phyloP scores from a whole-genome alignment of 208 protist genomes.

The Polymyxa betae region DNA sequence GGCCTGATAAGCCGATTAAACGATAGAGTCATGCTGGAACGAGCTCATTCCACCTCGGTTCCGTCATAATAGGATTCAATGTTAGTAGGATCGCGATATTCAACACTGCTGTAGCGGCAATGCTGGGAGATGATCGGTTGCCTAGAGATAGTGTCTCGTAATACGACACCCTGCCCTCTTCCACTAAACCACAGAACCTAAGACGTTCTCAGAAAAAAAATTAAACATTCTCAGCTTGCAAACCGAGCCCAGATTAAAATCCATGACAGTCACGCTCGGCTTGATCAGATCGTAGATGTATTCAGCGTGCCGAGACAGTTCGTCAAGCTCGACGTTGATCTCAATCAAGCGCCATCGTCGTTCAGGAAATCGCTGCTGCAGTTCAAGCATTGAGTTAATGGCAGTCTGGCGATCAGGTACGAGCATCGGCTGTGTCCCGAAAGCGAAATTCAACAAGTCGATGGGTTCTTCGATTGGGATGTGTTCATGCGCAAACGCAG shows the following conservation, averaged over 20 bases:
- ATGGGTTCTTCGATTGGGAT: constrained; percentile 78
- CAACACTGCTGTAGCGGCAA: not conserved
- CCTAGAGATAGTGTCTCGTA: not conserved
- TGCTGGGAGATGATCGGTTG: not conserved
- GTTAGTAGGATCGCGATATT: not conserved
- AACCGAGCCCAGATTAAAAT: constrained; percentile 90
- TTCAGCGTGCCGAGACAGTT: constrained; percentile 27
- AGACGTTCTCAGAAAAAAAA: not conserved
- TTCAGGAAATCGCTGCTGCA: not conserved
- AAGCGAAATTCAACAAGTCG: constrained; percentile 90
- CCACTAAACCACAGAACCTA: constrained; percentile 85
- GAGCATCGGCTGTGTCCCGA: constrained; percentile 70
- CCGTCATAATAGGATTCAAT: not conserved
- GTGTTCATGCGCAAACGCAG: constrained; percentile 81
- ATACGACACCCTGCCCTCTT: constrained; percentile 63
- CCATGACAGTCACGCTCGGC: constrained; percentile 86
- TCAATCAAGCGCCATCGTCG: constrained; percentile 82
- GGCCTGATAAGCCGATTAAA: not conserved
- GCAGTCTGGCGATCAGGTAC: constrained; percentile 68
- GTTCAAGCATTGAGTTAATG: constrained; percentile 52
- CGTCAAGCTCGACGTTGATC: constrained; percentile 79
- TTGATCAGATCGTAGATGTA: constrained; percentile 77
- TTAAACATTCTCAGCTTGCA: not conserved
- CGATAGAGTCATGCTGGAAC: not conserved
- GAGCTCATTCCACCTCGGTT: not conserved